Conservation (phyloP, 75 land plant genomes). For the Cryptomeria japonica region DNA sequence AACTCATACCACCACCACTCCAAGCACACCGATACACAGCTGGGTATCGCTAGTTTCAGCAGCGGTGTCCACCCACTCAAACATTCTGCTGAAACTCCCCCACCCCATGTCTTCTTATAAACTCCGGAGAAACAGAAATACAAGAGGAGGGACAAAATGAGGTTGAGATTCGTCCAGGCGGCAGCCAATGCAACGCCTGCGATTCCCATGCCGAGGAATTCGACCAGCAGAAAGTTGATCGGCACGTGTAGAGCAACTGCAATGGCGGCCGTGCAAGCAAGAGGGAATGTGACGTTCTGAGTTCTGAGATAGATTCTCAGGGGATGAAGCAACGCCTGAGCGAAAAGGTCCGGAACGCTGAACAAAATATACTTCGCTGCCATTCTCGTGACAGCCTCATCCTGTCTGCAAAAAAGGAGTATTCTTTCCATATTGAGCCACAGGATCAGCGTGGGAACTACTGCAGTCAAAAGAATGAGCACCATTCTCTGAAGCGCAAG, state of each 20-base stretch:
- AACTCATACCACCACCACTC: conserved; percentile 69
- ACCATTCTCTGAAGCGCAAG: conserved; percentile 37
- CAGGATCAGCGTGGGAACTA: conserved; percentile 29
- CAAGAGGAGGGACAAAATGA: conserved; percentile 22
- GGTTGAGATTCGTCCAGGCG: conserved; percentile 36
- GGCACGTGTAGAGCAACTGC: conserved; percentile 28
- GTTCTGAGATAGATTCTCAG: conserved; percentile 36
- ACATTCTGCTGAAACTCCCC: neutral
- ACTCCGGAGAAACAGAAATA: conserved; percentile 19
- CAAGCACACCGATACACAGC: conserved; percentile 40
- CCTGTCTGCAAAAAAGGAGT: conserved; percentile 35
- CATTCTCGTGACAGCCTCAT: conserved; percentile 17
- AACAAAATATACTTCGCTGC: conserved; percentile 27
- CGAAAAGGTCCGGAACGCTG: conserved; percentile 44
- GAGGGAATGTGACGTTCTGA: conserved; percentile 42
- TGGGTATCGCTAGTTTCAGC: conserved; percentile 40
- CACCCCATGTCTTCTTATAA: conserved; percentile 13
- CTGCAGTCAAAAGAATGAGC: conserved; percentile 27
- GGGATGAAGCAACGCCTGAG: conserved; percentile 32
- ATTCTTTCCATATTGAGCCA: conserved; percentile 38
- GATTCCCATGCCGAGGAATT: conserved; percentile 22
- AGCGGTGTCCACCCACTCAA: conserved; percentile 40
- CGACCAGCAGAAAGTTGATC: conserved; percentile 30
- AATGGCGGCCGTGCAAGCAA: conserved; percentile 22
- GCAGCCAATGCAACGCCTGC: conserved; percentile 37